These are phyloP conservation scores for Geotrichum aggregatum DNA, from an alignment of 1,139 yeast species.

Conservation along the genomic window DNA sequence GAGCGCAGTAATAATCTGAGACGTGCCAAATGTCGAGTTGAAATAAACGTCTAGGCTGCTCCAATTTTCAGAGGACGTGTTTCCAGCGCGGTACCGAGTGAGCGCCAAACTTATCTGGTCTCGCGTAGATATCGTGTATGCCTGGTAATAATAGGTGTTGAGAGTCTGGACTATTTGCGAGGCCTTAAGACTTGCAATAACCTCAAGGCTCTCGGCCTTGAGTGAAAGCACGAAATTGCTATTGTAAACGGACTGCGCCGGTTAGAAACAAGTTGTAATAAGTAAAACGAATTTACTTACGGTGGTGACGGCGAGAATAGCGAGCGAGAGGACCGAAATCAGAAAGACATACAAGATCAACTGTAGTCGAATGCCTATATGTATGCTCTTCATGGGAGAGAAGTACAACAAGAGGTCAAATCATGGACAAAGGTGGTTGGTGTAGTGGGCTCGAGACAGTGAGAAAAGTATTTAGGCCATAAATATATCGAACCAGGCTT, in stretches of 20 bases:
- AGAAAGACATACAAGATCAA: conserved; percentile 71
- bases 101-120: conserved; percentile 60
- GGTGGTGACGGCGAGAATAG: conserved; percentile 70
- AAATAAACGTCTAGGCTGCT: conserved; percentile 46
- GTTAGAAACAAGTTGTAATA: background rate
- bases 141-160: conserved; percentile 62
- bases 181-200: conserved; percentile 75
- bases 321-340: conserved; percentile 70
- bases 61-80: conserved; percentile 52
- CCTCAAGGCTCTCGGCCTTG: conserved; percentile 66
- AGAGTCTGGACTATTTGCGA: conserved; percentile 72
- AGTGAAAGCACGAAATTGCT: conserved; percentile 58
- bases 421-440: too few species aligned
- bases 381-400: conserved; percentile 29
- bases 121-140: conserved; percentile 59
- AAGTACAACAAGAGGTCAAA: too few species aligned
- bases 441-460: too few species aligned
- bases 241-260: conserved; percentile 59
- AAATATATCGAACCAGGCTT: too few species aligned
- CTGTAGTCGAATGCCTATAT: conserved; percentile 51
- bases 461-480: too few species aligned
- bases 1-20: conserved; percentile 53
- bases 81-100: conserved; percentile 67
- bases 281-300: conserved; percentile 27
- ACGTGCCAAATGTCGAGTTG: conserved; percentile 43